Evolutionary conservation across 768 basidiomycete genomes (phyloP).

Genomic region (Mycena venus): DNA sequence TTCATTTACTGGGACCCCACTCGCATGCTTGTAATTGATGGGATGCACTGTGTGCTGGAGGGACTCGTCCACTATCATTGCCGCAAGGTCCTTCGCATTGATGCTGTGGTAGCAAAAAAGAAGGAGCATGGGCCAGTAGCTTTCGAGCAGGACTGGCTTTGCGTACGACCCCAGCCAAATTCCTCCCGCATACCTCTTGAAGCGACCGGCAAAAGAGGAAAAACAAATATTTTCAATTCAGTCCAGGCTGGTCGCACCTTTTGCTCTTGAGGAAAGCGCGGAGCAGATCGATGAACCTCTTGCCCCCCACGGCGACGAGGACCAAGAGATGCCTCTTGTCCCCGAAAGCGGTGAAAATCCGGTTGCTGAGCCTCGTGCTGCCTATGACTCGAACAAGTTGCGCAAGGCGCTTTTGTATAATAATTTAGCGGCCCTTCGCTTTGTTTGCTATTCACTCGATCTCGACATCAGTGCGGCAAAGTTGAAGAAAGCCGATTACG

Average conservation of each 20-base stretch:
- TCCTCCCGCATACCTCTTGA: neutral
- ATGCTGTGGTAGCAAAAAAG: constrained; percentile 8
- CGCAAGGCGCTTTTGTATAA: neutral
- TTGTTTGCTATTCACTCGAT: neutral
- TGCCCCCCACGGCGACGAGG: neutral
- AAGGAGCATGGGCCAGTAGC: neutral
- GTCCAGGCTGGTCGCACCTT: neutral
- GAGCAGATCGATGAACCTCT: neutral
- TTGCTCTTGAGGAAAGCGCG: neutral
- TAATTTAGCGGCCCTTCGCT: neutral
- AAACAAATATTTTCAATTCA: neutral
- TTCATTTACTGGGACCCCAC: constrained; percentile 54
- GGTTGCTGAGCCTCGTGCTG: neutral
- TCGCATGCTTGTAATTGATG: constrained; percentile 46
- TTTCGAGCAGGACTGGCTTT: constrained; percentile 21
- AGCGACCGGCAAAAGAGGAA: neutral
- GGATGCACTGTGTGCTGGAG: constrained; percentile 52
- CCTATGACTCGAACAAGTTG: neutral
- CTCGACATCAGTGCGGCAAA: neutral
- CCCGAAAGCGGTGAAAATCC: neutral
- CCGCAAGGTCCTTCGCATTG: constrained; percentile 25
- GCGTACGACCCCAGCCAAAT: neutral
- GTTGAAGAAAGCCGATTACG: neutral
- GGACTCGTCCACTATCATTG: constrained; percentile 37
- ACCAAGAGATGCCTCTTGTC: constrained; percentile 2